Conservation (phyloP, 1,284 basidiomycete genomes). For the Melampsora americana region DNA sequence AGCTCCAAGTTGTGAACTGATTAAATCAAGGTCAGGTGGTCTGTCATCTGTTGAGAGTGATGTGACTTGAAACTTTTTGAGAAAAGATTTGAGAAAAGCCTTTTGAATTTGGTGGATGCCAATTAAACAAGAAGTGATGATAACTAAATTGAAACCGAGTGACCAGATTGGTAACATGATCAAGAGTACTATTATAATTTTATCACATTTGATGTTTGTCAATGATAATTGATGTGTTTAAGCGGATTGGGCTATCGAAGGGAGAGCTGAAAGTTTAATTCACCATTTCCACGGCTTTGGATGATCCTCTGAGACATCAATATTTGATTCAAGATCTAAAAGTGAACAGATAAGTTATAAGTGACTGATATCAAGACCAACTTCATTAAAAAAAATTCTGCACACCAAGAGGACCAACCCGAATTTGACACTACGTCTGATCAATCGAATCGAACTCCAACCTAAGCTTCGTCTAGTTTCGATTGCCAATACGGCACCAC, state of each 20-base stretch:
- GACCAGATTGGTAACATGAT: conserved; percentile 33
- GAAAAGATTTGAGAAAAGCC: conserved; percentile 10
- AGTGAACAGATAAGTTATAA: not conserved
- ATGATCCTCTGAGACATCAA: conserved; percentile 34
- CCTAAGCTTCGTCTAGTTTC: conserved; percentile 27
- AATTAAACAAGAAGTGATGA: conserved; percentile 27
- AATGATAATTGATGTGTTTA: not conserved
- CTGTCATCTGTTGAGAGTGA: not conserved
- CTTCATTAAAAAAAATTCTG: not conserved
- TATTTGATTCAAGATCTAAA: conserved; percentile 24
- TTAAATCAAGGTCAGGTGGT: not conserved
- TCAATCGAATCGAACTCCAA: conserved; percentile 21
- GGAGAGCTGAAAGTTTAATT: not conserved
- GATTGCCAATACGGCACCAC: conserved; percentile 14
- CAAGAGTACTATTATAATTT: conserved; percentile 5
- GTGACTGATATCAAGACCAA: not conserved
- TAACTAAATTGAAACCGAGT: conserved; percentile 23
- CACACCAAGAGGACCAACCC: conserved; percentile 17
- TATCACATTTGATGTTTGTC: not conserved
- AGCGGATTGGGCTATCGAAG: not conserved
- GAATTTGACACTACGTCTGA: conserved; percentile 24
- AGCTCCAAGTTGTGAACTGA: not conserved
- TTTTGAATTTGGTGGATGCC: conserved; percentile 4
- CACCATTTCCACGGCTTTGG: conserved; percentile 29
- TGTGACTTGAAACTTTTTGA: not conserved